phyloP scores from a whole-genome alignment of 1,139 yeast species.

The Ogataea hybrid region DNA sequence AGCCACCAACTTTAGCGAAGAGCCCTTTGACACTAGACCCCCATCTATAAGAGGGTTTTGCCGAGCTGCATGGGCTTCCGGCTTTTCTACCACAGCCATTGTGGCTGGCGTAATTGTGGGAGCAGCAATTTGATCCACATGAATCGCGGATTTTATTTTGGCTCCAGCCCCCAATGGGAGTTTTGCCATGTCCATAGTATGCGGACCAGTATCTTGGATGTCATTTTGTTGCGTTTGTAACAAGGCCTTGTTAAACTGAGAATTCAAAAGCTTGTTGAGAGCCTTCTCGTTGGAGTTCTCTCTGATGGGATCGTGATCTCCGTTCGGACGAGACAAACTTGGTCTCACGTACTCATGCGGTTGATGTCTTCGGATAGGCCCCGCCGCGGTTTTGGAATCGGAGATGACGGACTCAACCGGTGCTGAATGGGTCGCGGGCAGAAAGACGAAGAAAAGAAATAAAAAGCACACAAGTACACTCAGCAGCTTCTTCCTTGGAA shows the following conservation, averaged over 20 bases:
- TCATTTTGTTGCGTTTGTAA: not conserved
- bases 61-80: no score
- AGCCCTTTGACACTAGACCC: not conserved
- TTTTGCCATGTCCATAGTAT: no score
- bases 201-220: no score
- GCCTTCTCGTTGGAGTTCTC: conserved; percentile 4
- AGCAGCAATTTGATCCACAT: no score
- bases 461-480: conserved; percentile 1
- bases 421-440: conserved; percentile 1
- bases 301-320: not conserved
- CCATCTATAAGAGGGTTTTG: no score
- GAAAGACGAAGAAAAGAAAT: not conserved
- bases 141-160: no score
- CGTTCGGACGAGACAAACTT: not conserved
- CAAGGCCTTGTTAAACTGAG: not conserved
- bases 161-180: no score
- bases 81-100: no score
- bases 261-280: conserved; percentile 1
- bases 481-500: not conserved
- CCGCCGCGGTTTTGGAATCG: not conserved
- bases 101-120: no score
- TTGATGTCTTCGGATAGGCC: not conserved
- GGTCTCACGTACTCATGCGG: not conserved
- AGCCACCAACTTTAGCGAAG: conserved; percentile 1
- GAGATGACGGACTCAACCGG: not conserved